Evolutionary conservation across 768 basidiomycete species (phyloP).

Genomic region (Boletus rex-veris): DNA sequence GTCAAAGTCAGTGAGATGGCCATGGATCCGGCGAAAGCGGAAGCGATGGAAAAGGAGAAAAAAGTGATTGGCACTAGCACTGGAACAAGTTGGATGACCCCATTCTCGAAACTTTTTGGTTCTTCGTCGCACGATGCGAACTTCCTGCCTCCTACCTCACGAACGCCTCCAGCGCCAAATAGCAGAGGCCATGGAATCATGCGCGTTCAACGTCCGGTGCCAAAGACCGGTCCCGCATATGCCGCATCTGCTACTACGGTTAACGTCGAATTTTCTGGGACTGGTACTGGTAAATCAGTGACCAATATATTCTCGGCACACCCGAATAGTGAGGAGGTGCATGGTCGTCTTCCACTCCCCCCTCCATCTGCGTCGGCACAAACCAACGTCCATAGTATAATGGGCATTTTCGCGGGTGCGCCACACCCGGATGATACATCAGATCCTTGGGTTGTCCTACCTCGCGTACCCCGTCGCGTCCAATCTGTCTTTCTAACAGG

Average conservation of each 20-base stretch:
- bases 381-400: constrained; percentile 42
- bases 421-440: constrained; percentile 41
- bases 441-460: constrained; percentile 76
- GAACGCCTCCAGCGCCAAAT: constrained; percentile 28
- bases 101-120: constrained; percentile 78
- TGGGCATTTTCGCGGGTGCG: constrained; percentile 93
- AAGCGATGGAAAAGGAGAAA: constrained; percentile 35
- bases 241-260: constrained; percentile 89
- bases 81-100: constrained; percentile 73
- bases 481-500: constrained; percentile 24
- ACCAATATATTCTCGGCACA: constrained; percentile 40
- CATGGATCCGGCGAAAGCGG: constrained; percentile 54
- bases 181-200: constrained; percentile 23
- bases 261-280: constrained; percentile 91
- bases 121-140: constrained; percentile 29
- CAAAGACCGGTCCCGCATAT: constrained; percentile 81
- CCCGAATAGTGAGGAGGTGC: constrained; percentile 17
- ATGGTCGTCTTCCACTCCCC: constrained; percentile 10
- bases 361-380: constrained; percentile 9
- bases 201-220: constrained; percentile 50
- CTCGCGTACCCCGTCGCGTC: constrained; percentile 36
- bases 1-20: constrained; percentile 66
- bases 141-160: constrained; percentile 8
- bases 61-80: constrained; percentile 31
- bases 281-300: constrained; percentile 56